Evolutionary conservation across 1,284 basidiomycete genomes (phyloP).

Genomic region (Ustilago crameri): DNA sequence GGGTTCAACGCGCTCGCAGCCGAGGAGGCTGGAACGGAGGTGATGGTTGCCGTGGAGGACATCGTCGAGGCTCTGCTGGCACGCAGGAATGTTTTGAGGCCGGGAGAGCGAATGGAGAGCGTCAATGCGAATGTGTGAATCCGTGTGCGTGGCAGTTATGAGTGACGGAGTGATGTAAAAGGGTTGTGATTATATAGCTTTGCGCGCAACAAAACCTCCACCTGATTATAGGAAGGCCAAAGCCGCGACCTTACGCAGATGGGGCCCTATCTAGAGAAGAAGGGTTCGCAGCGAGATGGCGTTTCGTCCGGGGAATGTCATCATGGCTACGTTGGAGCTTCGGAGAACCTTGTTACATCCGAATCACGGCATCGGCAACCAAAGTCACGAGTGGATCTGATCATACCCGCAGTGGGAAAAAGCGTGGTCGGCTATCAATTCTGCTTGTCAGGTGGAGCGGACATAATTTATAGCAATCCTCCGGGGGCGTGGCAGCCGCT

Average conservation of each 20-base stretch:
- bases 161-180: background rate
- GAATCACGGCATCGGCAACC: conserved; percentile 40
- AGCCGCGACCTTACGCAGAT: background rate
- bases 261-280: no score
- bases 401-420: background rate
- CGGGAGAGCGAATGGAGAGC: background rate
- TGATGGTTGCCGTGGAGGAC: conserved; percentile 28
- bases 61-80: conserved; percentile 2
- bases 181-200: no score
- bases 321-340: background rate
- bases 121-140: no score
- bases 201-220: conserved; percentile 11
- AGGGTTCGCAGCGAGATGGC: no score
- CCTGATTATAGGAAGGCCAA: background rate
- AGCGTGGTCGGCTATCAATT: conserved; percentile 6
- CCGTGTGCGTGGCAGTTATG: background rate
- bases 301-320: no score
- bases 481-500: no score
- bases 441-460: background rate
- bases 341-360: no score
- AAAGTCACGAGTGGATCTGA: conserved; percentile 22
- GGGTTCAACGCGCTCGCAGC: conserved; percentile 6
- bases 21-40: background rate
- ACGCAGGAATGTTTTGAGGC: background rate
- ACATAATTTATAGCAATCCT: conserved; percentile 4